A percentile compares a stretch with the other conserved stretches of the same genome.
These are phyloP conservation scores for Cercospora janseana DNA, from an alignment of 2,329 filamentous ascomycete genomes.

Conservation along the genomic window DNA sequence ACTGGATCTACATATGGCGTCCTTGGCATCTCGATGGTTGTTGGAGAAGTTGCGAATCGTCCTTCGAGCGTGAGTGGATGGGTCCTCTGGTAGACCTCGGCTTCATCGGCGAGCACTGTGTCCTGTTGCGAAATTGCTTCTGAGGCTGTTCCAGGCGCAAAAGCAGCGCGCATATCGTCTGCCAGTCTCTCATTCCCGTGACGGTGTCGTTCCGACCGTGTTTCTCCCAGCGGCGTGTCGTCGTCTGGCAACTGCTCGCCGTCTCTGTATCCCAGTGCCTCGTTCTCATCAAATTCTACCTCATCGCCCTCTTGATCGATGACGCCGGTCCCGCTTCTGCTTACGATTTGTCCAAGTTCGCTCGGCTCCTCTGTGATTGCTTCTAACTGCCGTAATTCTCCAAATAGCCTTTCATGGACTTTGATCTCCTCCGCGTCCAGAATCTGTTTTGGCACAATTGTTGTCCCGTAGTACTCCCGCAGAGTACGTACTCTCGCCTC, in stretches of 20 bases:
- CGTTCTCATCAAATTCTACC: conserved; percentile 46
- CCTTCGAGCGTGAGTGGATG: conserved; percentile 74
- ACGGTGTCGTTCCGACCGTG: conserved; percentile 48
- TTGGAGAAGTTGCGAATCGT: conserved; percentile 70
- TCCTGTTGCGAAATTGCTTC: conserved; percentile 56
- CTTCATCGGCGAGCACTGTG: conserved; percentile 55
- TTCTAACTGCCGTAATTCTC: conserved; percentile 54
- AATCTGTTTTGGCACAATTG: conserved; percentile 70
- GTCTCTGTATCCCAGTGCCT: too few species aligned
- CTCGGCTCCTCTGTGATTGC: conserved; percentile 48
- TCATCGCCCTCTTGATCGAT: conserved; percentile 56
- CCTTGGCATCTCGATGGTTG: conserved; percentile 72
- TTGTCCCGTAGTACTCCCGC: conserved; percentile 43
- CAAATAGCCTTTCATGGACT: conserved; percentile 79
- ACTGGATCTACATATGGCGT: conserved; percentile 69
- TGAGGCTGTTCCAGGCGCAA: conserved; percentile 46
- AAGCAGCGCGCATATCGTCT: conserved; percentile 37
- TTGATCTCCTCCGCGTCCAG: conserved; percentile 68
- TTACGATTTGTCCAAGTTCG: conserved; percentile 37
- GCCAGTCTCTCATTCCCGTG: conserved; percentile 48
- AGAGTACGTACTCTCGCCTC: conserved; percentile 21
- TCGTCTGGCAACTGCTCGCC: conserved; percentile 29
- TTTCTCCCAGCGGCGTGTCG: conserved; percentile 14
- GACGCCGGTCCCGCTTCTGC: conserved; percentile 40
- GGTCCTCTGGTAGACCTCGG: conserved; percentile 51